Base-by-base conservation (phyloP, 2,329 filamentous ascomycete genomes). In the Cephalotrichum gorgonifer region DNA sequence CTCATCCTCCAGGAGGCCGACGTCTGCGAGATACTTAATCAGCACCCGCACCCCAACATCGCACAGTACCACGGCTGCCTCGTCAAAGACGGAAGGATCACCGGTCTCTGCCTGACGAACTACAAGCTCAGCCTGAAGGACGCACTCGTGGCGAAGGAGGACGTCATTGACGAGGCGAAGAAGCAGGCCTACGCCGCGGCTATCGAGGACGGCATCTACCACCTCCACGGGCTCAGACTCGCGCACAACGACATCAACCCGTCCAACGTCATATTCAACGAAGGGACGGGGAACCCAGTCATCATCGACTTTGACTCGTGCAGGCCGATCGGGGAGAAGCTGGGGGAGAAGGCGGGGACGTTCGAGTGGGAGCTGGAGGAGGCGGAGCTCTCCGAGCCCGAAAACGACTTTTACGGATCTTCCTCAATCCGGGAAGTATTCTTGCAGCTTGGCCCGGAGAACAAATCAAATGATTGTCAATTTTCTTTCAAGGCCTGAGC, bases 221-320 rank as follows among this genome's bases (percentile, higher is more conserved):
- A 66, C 50, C 52, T 67, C 27, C 63, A 66, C 52, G 55, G 52
- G 1, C 54, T 65, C 3, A 61, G 60, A 1, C 43, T 59, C 30
- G 58, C 60, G 6, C 63, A 66, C 50, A 67, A 67, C 47, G 59
- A 64, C 49, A 59, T 67, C 43, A 60, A 57, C 35, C 59, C 60
- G 4, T 50, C 53, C 33, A 65, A 65, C 44, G 55, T 66, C 9
- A 62, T 62, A 52, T 47, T 67, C 27, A 57, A 62, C 31, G 60
- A 59, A n/a, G 52, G 11, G 22, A 54, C 53, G 7, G n/a, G n/a
- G n/a, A n/a, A n/a, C n/a, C 58, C 64, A 8, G 54, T 64, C 28
- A 53, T 67, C 38, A 56, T 67, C 26, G 64, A 66, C 52, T 65
- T 63, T 47, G 64, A 62, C n/a, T n/a, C n/a, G n/a, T n/a, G n/a